Conservation (phyloP, 129 eudicot genomes). For the Mikania micrantha region DNA sequence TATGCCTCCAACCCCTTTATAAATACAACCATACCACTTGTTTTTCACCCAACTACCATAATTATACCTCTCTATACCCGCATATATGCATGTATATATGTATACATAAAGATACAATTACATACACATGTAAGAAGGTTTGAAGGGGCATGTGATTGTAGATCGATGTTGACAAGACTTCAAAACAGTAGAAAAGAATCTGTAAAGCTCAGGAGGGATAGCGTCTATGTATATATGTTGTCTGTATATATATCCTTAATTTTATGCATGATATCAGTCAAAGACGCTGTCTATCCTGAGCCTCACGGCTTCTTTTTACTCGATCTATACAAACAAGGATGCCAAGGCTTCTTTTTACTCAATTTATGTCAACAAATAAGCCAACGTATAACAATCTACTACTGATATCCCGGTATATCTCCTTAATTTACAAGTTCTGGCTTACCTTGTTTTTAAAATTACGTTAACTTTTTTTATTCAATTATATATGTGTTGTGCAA, state of each 20-base stretch:
- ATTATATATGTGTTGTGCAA: too few relatives aligned
- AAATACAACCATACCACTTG: constrained; percentile 13
- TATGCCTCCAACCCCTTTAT: constrained; percentile 13
- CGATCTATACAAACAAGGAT: neutral
- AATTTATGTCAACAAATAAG: neutral
- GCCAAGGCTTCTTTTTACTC: constrained; percentile 19
- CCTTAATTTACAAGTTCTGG: too few relatives aligned
- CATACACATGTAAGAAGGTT: neutral
- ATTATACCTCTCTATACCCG: neutral
- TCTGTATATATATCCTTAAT: neutral
- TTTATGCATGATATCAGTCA: neutral
- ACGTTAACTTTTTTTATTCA: too few relatives aligned
- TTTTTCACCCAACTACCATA: constrained; percentile 7
- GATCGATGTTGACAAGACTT: neutral
- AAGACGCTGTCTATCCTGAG: constrained; percentile 42
- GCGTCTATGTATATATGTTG: constrained; percentile 10
- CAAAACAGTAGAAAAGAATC: constrained; percentile 23
- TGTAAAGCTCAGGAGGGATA: constrained; percentile 45
- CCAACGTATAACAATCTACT: neutral
- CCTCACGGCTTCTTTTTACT: constrained; percentile 31
- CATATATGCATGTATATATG: neutral
- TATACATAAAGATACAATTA: neutral
- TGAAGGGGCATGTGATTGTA: constrained; percentile 5
- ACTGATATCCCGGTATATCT: constrained; percentile 9
- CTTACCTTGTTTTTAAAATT: too few relatives aligned